Evolutionary conservation across 768 basidiomycete genomes (phyloP).

Genomic region (Termitomyces bulborhizus): DNA sequence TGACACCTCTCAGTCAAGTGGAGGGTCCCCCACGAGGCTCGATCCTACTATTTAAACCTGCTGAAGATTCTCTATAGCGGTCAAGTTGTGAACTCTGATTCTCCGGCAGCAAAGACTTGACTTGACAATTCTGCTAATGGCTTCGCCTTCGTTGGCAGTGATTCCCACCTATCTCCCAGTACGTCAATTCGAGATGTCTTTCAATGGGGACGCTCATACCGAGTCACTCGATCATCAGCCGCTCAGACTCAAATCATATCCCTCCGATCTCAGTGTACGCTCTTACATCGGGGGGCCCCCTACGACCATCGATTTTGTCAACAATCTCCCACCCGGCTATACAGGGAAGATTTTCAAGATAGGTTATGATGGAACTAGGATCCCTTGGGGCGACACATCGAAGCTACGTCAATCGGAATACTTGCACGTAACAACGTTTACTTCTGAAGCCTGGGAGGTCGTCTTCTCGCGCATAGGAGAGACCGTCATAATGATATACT

Average conservation of each 20-base stretch:
- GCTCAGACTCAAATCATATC: background rate
- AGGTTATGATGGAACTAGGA: background rate
- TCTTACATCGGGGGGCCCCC: background rate
- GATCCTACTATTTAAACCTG: background rate
- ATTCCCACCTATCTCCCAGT: background rate
- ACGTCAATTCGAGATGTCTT: background rate
- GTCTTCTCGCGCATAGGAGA: background rate
- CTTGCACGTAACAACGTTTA: background rate
- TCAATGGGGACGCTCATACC: background rate
- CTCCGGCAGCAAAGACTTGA: background rate
- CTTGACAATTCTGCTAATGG: background rate
- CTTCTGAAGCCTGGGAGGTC: slow-evolving; percentile 8
- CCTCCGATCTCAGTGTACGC: background rate
- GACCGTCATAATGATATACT: slow-evolving; percentile 1
- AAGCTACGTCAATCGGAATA: background rate
- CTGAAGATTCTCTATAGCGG: background rate
- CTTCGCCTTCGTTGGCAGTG: background rate
- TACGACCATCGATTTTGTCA: background rate
- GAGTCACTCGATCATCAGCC: background rate
- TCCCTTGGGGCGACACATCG: no score
- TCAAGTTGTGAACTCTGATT: background rate
- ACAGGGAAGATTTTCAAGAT: background rate
- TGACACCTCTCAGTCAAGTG: background rate
- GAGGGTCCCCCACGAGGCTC: background rate
- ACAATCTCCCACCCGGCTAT: background rate